Evolutionary conservation across 129 eudicot species (phyloP).

Genomic region (Lactuca saligna): DNA sequence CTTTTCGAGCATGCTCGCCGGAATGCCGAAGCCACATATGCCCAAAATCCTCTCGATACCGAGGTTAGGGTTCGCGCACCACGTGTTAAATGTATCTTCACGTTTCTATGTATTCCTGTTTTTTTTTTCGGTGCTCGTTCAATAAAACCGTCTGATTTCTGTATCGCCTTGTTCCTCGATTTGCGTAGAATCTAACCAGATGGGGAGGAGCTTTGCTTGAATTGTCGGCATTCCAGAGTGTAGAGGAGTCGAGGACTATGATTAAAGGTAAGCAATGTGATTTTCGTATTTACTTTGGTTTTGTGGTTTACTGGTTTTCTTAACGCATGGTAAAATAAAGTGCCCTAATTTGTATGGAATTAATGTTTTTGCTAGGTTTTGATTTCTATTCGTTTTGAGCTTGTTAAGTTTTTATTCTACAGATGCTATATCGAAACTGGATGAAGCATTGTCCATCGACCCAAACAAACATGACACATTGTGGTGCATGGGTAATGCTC

Average conservation of each 20-base stretch:
- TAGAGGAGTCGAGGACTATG: conserved; percentile 64
- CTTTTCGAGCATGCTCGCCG: conserved; percentile 92
- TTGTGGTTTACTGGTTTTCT: background rate
- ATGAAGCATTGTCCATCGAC: conserved; percentile 68
- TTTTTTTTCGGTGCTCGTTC: background rate
- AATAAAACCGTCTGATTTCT: background rate
- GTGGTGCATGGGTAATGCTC: conserved; percentile 92
- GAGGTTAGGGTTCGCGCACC: conserved; percentile 39
- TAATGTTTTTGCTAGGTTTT: background rate
- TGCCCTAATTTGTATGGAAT: background rate
- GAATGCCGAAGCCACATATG: conserved; percentile 61
- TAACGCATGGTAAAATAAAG: background rate
- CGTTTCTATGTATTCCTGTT: background rate
- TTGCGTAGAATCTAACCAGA: conserved; percentile 62
- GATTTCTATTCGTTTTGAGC: background rate
- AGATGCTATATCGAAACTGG: conserved; percentile 80
- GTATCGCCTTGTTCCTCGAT: background rate
- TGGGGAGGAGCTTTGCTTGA: conserved; percentile 94
- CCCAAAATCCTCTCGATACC: conserved; percentile 64
- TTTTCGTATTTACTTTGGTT: background rate
- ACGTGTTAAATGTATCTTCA: background rate
- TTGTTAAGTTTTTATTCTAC: conserved; percentile 21
- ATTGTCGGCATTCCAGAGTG: conserved; percentile 56
- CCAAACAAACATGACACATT: conserved; percentile 69
- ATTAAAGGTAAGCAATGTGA: conserved; percentile 41